Evolutionary conservation across 2,329 filamentous ascomycete genomes (phyloP).

Genomic region (Colletotrichum lupini): DNA sequence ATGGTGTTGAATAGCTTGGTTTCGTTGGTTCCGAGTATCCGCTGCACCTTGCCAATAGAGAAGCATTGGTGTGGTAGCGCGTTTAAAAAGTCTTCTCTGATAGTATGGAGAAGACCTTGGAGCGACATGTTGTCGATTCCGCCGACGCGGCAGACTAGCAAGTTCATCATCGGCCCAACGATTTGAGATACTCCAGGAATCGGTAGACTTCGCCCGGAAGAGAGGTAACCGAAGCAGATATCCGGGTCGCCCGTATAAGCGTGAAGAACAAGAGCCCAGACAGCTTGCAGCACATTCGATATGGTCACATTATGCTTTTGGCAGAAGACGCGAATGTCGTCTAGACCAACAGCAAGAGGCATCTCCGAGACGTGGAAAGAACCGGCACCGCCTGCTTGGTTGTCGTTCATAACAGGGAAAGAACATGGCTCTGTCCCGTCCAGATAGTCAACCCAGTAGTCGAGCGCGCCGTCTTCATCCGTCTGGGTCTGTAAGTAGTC

Average conservation of each 20-base stretch:
- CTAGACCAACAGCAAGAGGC: background rate
- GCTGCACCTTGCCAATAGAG: constrained; percentile 30
- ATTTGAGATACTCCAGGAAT: constrained; percentile 13
- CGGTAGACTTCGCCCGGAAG: constrained; percentile 16
- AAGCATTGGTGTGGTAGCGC: constrained; percentile 27
- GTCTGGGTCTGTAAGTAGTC: constrained; percentile 31
- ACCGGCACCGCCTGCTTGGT: background rate
- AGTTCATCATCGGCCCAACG: constrained; percentile 30
- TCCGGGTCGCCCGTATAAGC: constrained; percentile 12
- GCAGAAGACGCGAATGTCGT: constrained; percentile 6
- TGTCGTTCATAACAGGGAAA: constrained; percentile 36
- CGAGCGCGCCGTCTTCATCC: constrained; percentile 27
- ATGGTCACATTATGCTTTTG: constrained; percentile 13
- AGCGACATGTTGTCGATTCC: constrained; percentile 2
- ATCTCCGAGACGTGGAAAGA: constrained; percentile 19
- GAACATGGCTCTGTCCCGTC: constrained; percentile 36
- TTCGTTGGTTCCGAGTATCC: constrained; percentile 4
- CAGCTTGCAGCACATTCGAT: constrained; percentile 2
- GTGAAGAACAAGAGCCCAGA: constrained; percentile 22
- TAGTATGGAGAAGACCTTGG: background rate
- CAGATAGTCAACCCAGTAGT: constrained; percentile 39
- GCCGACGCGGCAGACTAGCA: constrained; percentile 2
- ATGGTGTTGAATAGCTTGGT: constrained; percentile 35
- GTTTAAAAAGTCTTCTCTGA: constrained; percentile 24
- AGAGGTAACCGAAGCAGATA: constrained; percentile 29